These are phyloP conservation scores for Phialemoniopsis sp. DNA, from an alignment of 2,329 filamentous ascomycete genomes.

Conservation along the genomic window DNA sequence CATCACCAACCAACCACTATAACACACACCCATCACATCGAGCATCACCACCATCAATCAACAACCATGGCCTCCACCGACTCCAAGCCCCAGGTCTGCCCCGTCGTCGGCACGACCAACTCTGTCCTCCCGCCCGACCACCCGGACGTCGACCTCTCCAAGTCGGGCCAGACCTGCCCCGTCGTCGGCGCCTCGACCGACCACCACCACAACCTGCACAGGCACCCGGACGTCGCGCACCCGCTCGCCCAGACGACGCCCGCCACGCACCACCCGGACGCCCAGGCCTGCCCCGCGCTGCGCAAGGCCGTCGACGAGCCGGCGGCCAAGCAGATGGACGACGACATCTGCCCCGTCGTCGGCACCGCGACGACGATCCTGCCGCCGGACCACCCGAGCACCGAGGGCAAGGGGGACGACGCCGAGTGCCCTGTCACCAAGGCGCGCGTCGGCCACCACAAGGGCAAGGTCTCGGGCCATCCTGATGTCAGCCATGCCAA, in stretches of 20 bases:
- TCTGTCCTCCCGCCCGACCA: slow-evolving; percentile 31
- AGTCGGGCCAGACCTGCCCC: slow-evolving; percentile 33
- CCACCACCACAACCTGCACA: slow-evolving; percentile 32
- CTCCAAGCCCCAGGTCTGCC: slow-evolving; percentile 17
- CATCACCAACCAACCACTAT: too few relatives aligned
- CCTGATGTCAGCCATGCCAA: slow-evolving; percentile 22
- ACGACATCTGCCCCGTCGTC: slow-evolving; percentile 35
- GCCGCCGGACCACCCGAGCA: slow-evolving; percentile 31
- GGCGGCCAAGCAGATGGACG: slow-evolving; percentile 34
- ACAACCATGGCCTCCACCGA: too few relatives aligned
- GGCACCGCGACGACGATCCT: slow-evolving; percentile 36
- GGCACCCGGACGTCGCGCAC: slow-evolving; percentile 29
- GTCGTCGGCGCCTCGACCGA: slow-evolving; percentile 36
- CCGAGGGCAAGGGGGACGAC: slow-evolving; percentile 20
- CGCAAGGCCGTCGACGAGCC: slow-evolving; percentile 25
- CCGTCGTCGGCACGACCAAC: slow-evolving; percentile 36
- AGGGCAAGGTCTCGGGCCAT: slow-evolving; percentile 30
- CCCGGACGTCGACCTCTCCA: slow-evolving; percentile 32
- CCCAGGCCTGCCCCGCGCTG: slow-evolving; percentile 31
- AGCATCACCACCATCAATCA: too few relatives aligned
- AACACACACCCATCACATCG: too few relatives aligned
- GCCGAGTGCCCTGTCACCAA: slow-evolving; percentile 36
- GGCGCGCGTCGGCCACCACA: slow-evolving; percentile 35
- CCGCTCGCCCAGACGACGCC: slow-evolving; percentile 5
- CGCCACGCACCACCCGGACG: slow-evolving; percentile 22